phyloP scores from a whole-genome alignment of 495 filamentous ascomycete genomes.

The Cercophora newfieldiana region DNA sequence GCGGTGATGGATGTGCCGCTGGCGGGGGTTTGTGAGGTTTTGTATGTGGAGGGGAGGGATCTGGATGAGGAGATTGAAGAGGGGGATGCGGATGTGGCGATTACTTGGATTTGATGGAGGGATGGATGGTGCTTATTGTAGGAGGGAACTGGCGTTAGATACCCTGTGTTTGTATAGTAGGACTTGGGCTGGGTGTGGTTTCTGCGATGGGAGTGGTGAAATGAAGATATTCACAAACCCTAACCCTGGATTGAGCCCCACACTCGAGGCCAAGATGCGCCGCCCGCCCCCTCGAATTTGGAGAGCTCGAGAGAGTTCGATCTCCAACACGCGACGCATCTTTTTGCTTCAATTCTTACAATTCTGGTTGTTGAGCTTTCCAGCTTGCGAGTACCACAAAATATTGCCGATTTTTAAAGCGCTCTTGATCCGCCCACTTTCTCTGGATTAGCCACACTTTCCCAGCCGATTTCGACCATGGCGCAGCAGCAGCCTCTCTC shows the following conservation, averaged over 20 bases:
- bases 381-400: neutral
- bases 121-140: neutral
- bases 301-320: constrained; percentile 17
- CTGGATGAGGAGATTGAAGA: constrained; percentile 21
- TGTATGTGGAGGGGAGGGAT: constrained; percentile 63
- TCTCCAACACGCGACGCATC: constrained; percentile 18
- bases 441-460: neutral
- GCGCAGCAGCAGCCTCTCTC: constrained; percentile 40
- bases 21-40: constrained; percentile 93
- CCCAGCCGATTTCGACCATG: constrained; percentile 19
- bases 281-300: constrained; percentile 21
- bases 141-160: neutral
- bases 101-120: neutral
- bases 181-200: neutral
- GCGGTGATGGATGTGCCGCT: constrained; percentile 96
- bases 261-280: neutral
- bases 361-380: neutral
- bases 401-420: neutral
- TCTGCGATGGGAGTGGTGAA: neutral
- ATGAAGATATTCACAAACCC: neutral
- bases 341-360: neutral
- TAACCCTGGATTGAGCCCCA: constrained; percentile 5
- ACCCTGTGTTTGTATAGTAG: neutral
- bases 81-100: constrained; percentile 12
- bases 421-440: neutral